phyloP scores from a whole-genome alignment of 2,329 filamentous ascomycete genomes.

The Sclerotinia spermophila region DNA sequence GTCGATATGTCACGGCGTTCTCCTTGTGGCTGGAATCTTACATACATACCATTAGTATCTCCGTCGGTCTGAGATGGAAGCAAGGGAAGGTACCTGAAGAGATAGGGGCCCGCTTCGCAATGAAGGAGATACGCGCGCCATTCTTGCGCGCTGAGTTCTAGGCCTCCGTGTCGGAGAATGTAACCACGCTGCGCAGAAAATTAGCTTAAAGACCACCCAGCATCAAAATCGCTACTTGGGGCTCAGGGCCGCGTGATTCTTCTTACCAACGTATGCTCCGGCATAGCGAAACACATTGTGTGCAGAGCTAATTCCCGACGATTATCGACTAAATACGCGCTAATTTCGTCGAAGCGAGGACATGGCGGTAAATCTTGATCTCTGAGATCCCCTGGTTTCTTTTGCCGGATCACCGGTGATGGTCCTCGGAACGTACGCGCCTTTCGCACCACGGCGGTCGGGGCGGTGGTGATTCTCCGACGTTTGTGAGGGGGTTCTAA shows the following conservation, averaged over 20 bases:
- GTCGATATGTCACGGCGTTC: background rate
- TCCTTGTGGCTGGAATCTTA: background rate
- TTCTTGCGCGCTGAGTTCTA: slow-evolving; percentile 16
- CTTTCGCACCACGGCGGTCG: background rate
- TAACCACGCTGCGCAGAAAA: background rate
- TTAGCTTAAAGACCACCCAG: slow-evolving; percentile 2
- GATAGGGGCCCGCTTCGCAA: background rate
- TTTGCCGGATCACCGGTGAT: too few relatives aligned
- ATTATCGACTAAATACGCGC: slow-evolving; percentile 14
- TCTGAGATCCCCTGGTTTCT: too few relatives aligned
- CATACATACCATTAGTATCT: background rate
- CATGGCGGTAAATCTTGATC: background rate
- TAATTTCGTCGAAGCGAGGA: slow-evolving; percentile 14
- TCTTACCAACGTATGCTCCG: slow-evolving; percentile 20
- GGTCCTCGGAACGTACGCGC: background rate
- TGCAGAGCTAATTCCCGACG: slow-evolving; percentile 18
- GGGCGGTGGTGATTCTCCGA: background rate
- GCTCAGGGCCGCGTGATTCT: background rate
- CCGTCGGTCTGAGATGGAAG: background rate
- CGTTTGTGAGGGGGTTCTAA: background rate
- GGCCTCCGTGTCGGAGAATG: slow-evolving; percentile 11
- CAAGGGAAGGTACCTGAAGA: background rate
- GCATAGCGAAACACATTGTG: slow-evolving; percentile 20
- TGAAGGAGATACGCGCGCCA: slow-evolving; percentile 20
- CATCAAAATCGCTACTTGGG: background rate